These are phyloP conservation scores for Eucalyptus polyanthemos DNA, from an alignment of 345 rosid genomes.

Conservation along the genomic window DNA sequence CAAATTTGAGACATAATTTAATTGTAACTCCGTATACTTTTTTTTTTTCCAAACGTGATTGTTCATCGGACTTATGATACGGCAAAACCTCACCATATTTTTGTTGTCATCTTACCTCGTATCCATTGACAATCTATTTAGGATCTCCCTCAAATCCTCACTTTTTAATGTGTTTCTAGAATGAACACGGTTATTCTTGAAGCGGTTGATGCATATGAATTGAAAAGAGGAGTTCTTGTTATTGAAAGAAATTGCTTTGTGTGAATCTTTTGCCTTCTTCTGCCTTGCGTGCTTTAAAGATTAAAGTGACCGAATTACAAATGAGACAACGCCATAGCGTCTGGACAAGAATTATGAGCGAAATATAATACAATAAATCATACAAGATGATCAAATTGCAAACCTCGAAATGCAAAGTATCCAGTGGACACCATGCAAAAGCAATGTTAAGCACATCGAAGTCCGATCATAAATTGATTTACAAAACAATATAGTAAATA, in stretches of 20 bases:
- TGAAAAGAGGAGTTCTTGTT: neutral
- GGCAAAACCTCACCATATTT: neutral
- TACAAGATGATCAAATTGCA: neutral
- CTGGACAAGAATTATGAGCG: too few relatives aligned
- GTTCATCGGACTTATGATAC: neutral
- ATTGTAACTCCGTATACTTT: fast-evolving
- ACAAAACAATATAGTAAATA: neutral
- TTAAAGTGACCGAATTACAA: neutral
- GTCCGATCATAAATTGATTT: neutral
- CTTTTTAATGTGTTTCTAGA: neutral
- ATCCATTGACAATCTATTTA: neutral
- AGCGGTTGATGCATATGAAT: neutral
- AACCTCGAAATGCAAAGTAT: neutral
- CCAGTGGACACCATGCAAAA: neutral
- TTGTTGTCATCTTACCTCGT: neutral
- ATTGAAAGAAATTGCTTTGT: neutral
- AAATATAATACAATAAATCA: neutral
- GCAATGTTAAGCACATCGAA: neutral
- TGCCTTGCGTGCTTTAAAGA: neutral
- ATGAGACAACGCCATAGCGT: too few relatives aligned
- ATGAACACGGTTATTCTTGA: neutral
- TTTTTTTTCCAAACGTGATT: neutral
- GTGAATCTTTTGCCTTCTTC: neutral
- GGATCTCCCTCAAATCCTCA: neutral
- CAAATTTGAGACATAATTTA: too few relatives aligned